Percentiles rank a stretch among this genome's conserved stretches.
These are phyloP conservation scores for Colletotrichum sp. DNA, from an alignment of 2,329 filamentous ascomycete genomes.

Conservation along the genomic window DNA sequence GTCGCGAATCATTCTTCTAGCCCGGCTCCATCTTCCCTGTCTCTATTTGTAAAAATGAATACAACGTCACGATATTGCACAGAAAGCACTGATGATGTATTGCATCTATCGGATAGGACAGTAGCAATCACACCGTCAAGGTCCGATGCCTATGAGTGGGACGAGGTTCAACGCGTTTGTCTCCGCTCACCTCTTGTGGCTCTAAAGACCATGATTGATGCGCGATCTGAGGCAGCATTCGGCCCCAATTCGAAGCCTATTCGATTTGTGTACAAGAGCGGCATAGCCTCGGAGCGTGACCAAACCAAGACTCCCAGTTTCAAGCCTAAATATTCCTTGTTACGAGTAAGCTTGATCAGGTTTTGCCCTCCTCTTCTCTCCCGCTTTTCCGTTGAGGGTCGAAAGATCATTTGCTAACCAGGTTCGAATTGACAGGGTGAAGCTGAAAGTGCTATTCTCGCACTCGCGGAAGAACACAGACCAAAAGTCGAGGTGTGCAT, in stretches of 20 bases:
- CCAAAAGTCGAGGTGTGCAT: slow-evolving; percentile 41
- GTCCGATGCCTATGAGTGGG: slow-evolving; percentile 30
- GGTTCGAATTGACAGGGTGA: slow-evolving; percentile 40
- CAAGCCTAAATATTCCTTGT: slow-evolving; percentile 43
- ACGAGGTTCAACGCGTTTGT: slow-evolving; percentile 44
- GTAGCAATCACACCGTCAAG: slow-evolving; percentile 30
- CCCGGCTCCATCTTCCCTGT: not conserved
- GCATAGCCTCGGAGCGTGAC: slow-evolving; percentile 46
- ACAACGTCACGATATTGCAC: not conserved
- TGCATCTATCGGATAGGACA: slow-evolving; percentile 34
- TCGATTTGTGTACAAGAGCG: slow-evolving; percentile 53
- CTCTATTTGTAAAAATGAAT: not conserved
- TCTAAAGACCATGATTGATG: slow-evolving; percentile 23
- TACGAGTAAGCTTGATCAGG: slow-evolving; percentile 28
- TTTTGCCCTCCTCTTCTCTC: not conserved
- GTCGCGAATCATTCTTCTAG: not conserved
- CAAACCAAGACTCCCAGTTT: slow-evolving; percentile 43
- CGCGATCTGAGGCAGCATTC: not conserved
- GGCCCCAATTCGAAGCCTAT: slow-evolving; percentile 32
- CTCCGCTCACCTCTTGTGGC: slow-evolving; percentile 37
- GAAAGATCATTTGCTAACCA: not conserved
- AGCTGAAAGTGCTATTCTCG: slow-evolving; percentile 25
- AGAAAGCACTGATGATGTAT: not conserved
- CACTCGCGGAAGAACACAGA: slow-evolving; percentile 41
- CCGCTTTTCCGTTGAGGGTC: not conserved